Evolutionary conservation across 208 protist genomes (phyloP).

Genomic region (Acanthamoeba comandoni): DNA sequence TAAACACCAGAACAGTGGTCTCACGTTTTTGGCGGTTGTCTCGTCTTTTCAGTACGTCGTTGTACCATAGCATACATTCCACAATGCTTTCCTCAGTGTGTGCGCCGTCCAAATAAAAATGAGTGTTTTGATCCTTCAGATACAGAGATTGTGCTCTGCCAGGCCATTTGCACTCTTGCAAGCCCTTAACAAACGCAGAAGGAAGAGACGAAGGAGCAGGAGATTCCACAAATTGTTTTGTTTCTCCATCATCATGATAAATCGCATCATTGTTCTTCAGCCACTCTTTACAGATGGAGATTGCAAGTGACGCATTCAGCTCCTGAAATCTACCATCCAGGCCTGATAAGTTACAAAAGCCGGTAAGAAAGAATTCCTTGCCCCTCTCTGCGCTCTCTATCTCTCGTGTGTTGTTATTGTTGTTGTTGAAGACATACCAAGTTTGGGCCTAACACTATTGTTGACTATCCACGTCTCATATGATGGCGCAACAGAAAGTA

Average conservation of each 20-base stretch:
- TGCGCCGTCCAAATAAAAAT: conserved; percentile 63
- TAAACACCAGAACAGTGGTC: conserved; percentile 42
- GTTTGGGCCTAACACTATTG: too few species aligned
- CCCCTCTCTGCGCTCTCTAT: too few species aligned
- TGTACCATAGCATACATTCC: conserved; percentile 43
- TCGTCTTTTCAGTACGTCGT: background rate
- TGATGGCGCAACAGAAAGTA: too few species aligned
- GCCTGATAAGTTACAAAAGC: background rate
- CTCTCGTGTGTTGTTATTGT: conserved; percentile 10
- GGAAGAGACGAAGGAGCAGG: background rate
- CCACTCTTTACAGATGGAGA: conserved; percentile 35
- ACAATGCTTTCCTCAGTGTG: conserved; percentile 68
- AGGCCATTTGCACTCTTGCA: conserved; percentile 36
- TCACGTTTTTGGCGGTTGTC: background rate
- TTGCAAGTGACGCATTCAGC: conserved; percentile 48
- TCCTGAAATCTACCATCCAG: conserved; percentile 53
- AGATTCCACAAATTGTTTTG: background rate
- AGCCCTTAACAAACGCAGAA: background rate
- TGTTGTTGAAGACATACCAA: too few species aligned
- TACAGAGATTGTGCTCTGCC: conserved; percentile 8
- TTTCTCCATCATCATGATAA: too few species aligned
- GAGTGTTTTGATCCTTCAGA: background rate
- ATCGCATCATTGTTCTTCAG: background rate
- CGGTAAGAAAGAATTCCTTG: too few species aligned
- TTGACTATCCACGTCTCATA: too few species aligned